Base-by-base conservation (phyloP, 768 basidiomycete species). In the Phanerochaete sordida region DNA sequence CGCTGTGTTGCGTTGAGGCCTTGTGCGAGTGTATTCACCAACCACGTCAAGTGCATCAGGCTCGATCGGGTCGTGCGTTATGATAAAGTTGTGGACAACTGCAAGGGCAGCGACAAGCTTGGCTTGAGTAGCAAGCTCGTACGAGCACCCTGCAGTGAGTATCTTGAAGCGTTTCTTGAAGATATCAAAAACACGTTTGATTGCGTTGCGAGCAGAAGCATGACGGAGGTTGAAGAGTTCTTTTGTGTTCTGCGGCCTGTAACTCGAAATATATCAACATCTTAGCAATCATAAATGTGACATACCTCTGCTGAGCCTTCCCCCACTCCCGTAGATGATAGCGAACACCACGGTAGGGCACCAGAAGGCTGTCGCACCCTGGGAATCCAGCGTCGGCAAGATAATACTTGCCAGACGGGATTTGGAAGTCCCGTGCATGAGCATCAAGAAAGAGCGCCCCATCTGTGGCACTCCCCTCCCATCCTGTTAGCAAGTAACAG, bases 381-480 rank as follows among this genome's bases (percentile, higher is more conserved):
- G 49, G 26, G 27, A 50, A 50, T 1, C 49, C 49, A 2, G 49
- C 24, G 21, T 50, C 24, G 2, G 26, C 49, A 50, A 50, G 49
- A 28, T 50, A 50, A 12, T 27, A 50, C 24, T 21, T 13, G 27
- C 49, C 24, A 28, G 1, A 21, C 13, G 46, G 46, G 9, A 47
- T 47, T 1, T 47, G 46, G 9, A 47, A 47, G 46, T 47, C 46
- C 19, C 16, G 13, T 11, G 8, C 27, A 15, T n/a, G 61, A 26
- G 73, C 70, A 64, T 72, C 59, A 0, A 68, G 57, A 61, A 54
- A 74, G 0, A 74, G 31, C 0, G 50, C 13, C 2, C 62, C 57
- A 62, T 75, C 72, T 26, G 69, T 39, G 1, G 69, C 69, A 66
- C 66, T 67, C 3, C 72, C 74, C 47, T 69, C 64, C 59, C 72